Conservation (phyloP, 129 eudicot genomes). For the Ambrosia artemisiifolia region DNA sequence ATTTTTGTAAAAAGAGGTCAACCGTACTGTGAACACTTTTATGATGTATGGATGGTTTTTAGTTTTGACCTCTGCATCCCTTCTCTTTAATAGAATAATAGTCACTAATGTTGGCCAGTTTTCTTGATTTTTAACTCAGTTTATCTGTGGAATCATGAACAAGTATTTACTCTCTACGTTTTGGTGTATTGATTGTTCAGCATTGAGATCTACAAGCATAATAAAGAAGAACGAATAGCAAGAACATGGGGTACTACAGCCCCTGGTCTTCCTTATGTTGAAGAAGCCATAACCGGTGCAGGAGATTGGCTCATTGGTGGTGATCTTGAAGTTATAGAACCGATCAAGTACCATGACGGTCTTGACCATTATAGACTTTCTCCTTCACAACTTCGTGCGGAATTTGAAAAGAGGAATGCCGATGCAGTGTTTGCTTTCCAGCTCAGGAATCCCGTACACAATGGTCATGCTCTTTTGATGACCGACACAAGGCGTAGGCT, state of each 20-base stretch:
- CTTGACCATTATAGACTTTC: conserved; percentile 80
- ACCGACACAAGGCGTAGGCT: conserved; percentile 92
- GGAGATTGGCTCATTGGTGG: conserved; percentile 99
- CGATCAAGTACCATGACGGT: conserved; percentile 82
- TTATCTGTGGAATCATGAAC: background rate
- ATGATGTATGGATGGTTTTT: no score
- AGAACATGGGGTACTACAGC: conserved; percentile 99
- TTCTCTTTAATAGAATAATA: no score
- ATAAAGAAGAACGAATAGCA: conserved; percentile 94
- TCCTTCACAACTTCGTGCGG: conserved; percentile 82
- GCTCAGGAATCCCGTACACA: conserved; percentile 95
- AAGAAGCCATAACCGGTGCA: conserved; percentile 70
- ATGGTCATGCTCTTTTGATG: conserved; percentile 92
- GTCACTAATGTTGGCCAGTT: no score
- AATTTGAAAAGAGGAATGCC: conserved; percentile 78
- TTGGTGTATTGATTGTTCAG: conserved; percentile 34
- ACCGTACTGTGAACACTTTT: no score
- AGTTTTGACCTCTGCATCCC: no score
- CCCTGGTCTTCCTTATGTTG: conserved; percentile 86
- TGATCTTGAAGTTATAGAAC: conserved; percentile 79
- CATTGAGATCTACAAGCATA: conserved; percentile 97
- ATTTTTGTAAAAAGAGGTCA: no score
- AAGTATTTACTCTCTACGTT: conserved; percentile 1
- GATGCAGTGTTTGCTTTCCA: conserved; percentile 97
- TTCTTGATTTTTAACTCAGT: background rate